Evolutionary conservation across 768 basidiomycete species (phyloP), one percentile per base, ranked within the genome.

Genomic region (Termitomyces sp.): DNA sequence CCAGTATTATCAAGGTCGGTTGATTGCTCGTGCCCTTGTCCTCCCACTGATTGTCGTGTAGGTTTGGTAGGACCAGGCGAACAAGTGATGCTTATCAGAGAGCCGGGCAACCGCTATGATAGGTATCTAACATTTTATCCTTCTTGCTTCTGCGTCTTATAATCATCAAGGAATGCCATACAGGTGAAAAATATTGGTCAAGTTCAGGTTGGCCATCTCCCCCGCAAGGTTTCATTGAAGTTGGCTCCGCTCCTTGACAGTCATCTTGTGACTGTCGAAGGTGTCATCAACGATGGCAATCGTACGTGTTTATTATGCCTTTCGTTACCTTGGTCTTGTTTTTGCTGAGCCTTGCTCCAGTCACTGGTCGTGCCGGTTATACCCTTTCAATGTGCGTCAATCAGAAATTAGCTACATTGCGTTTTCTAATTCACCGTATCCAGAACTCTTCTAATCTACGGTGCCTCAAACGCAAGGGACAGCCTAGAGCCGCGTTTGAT

Each of bases 51-150:
- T 24, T 8, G 16, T 36, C 39, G 12, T 22, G n/a, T 59, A 86
- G 94, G 92, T 35, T 67, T 95, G 57, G 94, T 94, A 40, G 91
- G 87, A 16, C 72, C 83, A 2, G 91, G 90, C 22, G 92, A 96
- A 70, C 84, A 93, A 72, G 91, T 94, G 13, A 70, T 77, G 12
- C 76, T 94, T 1, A 72, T 84, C 6, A 75, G 91, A 65, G 83
- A 94, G 68, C 90, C 91, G 0, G 63, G 69, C 0, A 94, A 94
- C 69, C 63, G 32, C 48, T 89, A 88, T 68, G 94, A 95, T 61
- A 76, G 79, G 90, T 87, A 33, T 40, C 12, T 65, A 36, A 8
- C n/a, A 38, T 20, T 32, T 32, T 28, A 16, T 28, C 24, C 9
- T 7, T 18, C 18, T 16, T 36, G n/a, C 1, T 32, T 6, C 13